Conservation (phyloP, 345 rosid genomes). For the Reutealis trisperma region DNA sequence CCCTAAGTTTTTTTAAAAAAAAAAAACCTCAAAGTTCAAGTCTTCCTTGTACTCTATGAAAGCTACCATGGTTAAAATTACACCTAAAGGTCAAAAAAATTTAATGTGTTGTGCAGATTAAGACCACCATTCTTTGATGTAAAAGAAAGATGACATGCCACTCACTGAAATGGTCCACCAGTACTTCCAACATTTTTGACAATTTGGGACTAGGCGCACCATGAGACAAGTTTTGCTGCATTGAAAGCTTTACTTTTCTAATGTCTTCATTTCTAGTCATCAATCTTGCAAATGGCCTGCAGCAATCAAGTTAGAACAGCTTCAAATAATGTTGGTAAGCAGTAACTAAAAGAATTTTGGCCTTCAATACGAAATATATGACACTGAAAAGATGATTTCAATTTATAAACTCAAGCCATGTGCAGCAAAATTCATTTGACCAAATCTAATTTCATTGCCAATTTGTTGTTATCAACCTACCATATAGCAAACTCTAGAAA, state of each 20-base stretch:
- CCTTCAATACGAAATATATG: not conserved
- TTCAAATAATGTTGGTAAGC: constrained; percentile 11
- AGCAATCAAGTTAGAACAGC: constrained; percentile 26
- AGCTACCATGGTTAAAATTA: constrained; percentile 3
- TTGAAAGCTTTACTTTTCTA: constrained; percentile 63
- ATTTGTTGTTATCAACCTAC: not conserved
- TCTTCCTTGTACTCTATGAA: not conserved
- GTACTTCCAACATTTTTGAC: constrained; percentile 83
- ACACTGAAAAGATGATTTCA: not conserved
- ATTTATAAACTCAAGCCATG: no score
- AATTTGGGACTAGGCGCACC: constrained; percentile 93
- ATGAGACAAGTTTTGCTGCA: constrained; percentile 76
- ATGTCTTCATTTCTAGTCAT: constrained; percentile 83
- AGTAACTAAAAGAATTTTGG: not conserved
- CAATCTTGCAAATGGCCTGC: constrained; percentile 80
- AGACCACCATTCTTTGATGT: constrained; percentile 12
- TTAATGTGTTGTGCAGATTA: constrained; percentile 1
- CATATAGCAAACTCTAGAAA: not conserved
- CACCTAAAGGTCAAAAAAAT: constrained; percentile 1
- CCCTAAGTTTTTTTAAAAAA: not conserved
- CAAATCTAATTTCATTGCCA: constrained; percentile 6
- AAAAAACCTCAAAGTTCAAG: not conserved
- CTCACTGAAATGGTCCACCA: constrained; percentile 85
- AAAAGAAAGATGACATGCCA: constrained; percentile 29
- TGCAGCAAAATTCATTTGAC: not conserved